These are phyloP conservation scores for Penstemon davidsonii DNA, from an alignment of 257 asterid species.

Conservation along the genomic window DNA sequence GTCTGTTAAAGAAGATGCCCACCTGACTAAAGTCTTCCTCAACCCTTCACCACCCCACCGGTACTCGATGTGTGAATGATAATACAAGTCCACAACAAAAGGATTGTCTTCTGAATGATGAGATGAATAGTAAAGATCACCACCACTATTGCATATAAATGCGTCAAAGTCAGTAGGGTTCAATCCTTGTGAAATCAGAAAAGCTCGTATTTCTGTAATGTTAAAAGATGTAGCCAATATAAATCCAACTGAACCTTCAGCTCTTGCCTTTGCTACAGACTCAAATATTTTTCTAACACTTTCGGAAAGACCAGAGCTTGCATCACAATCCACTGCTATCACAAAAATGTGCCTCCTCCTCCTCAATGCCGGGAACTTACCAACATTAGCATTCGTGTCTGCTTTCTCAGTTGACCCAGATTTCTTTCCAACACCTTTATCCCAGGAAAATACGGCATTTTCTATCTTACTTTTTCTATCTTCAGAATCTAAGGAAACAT, in stretches of 20 bases:
- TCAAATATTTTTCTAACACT: conserved; percentile 69
- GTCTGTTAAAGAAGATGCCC: conserved; percentile 69
- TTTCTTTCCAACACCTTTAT: conserved; percentile 64
- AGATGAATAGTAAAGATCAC: conserved; percentile 93
- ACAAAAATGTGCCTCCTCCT: conserved; percentile 83
- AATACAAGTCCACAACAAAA: conserved; percentile 88
- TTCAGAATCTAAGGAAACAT: conserved; percentile 59
- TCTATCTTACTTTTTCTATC: conserved; percentile 72
- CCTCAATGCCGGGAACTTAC: conserved; percentile 89
- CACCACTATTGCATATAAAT: conserved; percentile 94
- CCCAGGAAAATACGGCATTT: conserved; percentile 70
- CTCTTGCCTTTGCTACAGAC: conserved; percentile 68
- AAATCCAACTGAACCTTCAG: conserved; percentile 86
- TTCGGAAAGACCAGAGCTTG: conserved; percentile 71
- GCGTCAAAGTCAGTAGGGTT: conserved; percentile 86
- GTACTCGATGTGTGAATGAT: conserved; percentile 96
- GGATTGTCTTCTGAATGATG: conserved; percentile 71
- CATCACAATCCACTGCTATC: conserved; percentile 79
- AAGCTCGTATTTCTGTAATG: conserved; percentile 59
- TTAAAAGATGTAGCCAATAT: conserved; percentile 81
- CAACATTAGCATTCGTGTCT: conserved; percentile 60
- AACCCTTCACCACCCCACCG: conserved; percentile 99
- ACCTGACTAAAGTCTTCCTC: conserved; percentile 85
- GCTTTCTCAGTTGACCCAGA: conserved; percentile 54
- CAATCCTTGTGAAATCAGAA: conserved; percentile 69